A percentile compares a stretch with the other conserved stretches of the same genome.
phyloP scores from a whole-genome alignment of 768 basidiomycete species.

The Saitozyma sp. region DNA sequence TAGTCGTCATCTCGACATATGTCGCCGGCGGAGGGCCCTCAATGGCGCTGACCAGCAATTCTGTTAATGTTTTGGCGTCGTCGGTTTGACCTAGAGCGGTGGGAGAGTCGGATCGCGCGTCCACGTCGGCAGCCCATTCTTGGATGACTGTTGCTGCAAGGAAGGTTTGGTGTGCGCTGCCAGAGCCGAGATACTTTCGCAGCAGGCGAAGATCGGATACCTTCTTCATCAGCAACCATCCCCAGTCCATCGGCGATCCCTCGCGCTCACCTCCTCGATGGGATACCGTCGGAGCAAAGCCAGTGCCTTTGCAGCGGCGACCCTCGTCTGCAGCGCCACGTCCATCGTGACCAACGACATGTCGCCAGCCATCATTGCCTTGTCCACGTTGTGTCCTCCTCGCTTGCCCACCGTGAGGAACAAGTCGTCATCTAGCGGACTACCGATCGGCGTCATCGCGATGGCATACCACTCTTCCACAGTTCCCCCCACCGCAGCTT shows the following conservation, averaged over 20 bases:
- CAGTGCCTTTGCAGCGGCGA: slow-evolving; percentile 75
- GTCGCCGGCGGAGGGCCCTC: slow-evolving; percentile 72
- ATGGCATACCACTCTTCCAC: slow-evolving; percentile 74
- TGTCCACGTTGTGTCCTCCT: slow-evolving; percentile 86
- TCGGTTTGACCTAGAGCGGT: too few relatives aligned
- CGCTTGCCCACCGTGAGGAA: slow-evolving; percentile 64
- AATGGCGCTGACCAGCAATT: slow-evolving; percentile 69
- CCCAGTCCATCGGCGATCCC: neutral
- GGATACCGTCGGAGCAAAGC: slow-evolving; percentile 53
- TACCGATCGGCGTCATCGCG: slow-evolving; percentile 85
- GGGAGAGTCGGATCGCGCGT: slow-evolving; percentile 8
- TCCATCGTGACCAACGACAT: slow-evolving; percentile 76
- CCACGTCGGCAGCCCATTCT: slow-evolving; percentile 74
- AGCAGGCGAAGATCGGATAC: slow-evolving; percentile 73
- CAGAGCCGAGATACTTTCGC: slow-evolving; percentile 75
- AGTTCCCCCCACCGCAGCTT: neutral
- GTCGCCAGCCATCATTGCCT: slow-evolving; percentile 90
- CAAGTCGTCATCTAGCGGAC: slow-evolving; percentile 66
- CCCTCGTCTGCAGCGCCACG: slow-evolving; percentile 71
- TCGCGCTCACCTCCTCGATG: slow-evolving; percentile 34
- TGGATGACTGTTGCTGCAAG: slow-evolving; percentile 80
- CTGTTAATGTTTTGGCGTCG: slow-evolving; percentile 61
- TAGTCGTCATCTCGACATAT: slow-evolving; percentile 87
- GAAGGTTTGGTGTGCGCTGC: slow-evolving; percentile 88
- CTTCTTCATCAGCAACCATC: slow-evolving; percentile 50